Evolutionary conservation across 805 yeast genomes (phyloP).

Genomic region (Ogataea pilisensis): DNA sequence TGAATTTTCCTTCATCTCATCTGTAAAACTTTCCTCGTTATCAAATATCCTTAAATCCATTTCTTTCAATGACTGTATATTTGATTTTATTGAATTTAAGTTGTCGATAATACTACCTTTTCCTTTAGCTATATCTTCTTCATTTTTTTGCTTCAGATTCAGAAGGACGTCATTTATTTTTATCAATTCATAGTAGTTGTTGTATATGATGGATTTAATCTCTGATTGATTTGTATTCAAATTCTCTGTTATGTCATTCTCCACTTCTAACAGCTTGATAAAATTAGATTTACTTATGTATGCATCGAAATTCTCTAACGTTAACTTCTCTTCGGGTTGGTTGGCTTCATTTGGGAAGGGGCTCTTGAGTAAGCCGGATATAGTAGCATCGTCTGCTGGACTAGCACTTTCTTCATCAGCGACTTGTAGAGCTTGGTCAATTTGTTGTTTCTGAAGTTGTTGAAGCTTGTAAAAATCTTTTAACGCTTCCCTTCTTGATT

Average conservation of each 20-base stretch:
- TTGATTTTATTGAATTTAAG: constrained; percentile 22
- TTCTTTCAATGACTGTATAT: constrained; percentile 15
- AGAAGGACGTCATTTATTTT: constrained; percentile 56
- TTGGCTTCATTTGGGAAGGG: neutral
- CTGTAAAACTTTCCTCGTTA: too few species aligned
- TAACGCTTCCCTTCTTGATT: constrained; percentile 35
- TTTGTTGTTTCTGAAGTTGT: constrained; percentile 25
- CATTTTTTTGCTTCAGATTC: constrained; percentile 28
- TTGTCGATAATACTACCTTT: constrained; percentile 21
- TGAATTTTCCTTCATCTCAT: too few species aligned
- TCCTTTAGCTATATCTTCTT: constrained; percentile 12
- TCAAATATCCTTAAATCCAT: constrained; percentile 12
- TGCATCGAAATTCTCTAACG: constrained; percentile 30
- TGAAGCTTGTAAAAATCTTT: constrained; percentile 40
- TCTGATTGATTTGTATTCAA: constrained; percentile 53
- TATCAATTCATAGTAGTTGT: constrained; percentile 70
- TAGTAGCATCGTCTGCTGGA: neutral
- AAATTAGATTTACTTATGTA: constrained; percentile 30
- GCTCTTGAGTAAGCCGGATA: neutral
- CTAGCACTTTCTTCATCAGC: neutral
- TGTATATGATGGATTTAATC: constrained; percentile 68
- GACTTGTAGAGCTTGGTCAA: constrained; percentile 6
- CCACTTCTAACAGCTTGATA: constrained; percentile 30
- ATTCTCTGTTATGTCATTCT: constrained; percentile 39
- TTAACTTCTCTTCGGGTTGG: constrained; percentile 18